phyloP scores from a whole-genome alignment of 345 rosid genomes.

The Populus euphratica region DNA sequence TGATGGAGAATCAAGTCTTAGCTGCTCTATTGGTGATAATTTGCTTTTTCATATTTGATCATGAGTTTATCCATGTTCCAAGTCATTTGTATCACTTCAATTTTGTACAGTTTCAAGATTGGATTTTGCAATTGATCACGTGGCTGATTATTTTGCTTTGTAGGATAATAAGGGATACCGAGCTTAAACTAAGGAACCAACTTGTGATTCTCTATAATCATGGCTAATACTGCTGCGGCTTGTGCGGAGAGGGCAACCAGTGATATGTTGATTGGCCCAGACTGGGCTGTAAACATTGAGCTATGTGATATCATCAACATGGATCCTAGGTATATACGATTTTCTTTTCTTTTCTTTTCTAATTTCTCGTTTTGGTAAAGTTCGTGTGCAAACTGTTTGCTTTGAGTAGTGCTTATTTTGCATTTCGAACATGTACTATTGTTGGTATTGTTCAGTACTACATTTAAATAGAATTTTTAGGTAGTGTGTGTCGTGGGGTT shows the following conservation, averaged over 20 bases:
- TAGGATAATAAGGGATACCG: background rate
- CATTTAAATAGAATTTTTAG: background rate
- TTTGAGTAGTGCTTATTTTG: background rate
- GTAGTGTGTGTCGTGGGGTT: background rate
- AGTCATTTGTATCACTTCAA: background rate
- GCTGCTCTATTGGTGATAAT: background rate
- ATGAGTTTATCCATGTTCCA: background rate
- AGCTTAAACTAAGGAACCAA: background rate
- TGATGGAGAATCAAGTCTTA: background rate
- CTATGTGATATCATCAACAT: constrained; percentile 84
- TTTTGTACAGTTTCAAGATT: background rate
- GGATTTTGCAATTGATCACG: background rate
- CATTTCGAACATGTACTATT: background rate
- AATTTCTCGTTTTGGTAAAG: background rate
- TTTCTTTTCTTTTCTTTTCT: constrained; percentile 12
- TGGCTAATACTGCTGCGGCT: constrained; percentile 76
- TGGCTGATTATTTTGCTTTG: constrained; percentile 1
- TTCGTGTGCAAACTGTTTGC: background rate
- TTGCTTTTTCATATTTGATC: constrained; percentile 7
- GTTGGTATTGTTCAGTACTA: background rate
- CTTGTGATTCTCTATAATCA: constrained; percentile 13
- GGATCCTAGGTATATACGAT: constrained; percentile 76
- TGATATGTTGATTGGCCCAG: constrained; percentile 87
- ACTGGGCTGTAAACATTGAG: constrained; percentile 95
- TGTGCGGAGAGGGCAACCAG: constrained; percentile 96